Evolutionary conservation across 2,329 filamentous ascomycete genomes (phyloP).

Genomic region (Diaporthe aspalathi): DNA sequence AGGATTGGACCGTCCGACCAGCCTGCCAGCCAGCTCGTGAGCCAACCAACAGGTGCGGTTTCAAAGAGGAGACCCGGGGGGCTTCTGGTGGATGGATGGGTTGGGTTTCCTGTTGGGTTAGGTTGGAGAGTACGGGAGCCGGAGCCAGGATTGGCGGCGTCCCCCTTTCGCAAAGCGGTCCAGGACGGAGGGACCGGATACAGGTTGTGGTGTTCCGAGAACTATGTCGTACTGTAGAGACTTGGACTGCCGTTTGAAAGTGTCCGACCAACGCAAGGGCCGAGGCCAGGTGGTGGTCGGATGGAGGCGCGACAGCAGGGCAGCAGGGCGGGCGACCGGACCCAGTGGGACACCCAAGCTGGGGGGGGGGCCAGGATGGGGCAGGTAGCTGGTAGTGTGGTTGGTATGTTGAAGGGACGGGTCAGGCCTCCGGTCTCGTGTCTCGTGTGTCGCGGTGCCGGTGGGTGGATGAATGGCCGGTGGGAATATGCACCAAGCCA

Average conservation of each 20-base stretch:
- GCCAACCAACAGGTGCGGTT: slow-evolving; percentile 22
- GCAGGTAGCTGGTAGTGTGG: background rate
- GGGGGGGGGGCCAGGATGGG: background rate
- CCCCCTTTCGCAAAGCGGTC: slow-evolving; percentile 3
- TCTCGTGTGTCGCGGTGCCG: slow-evolving; percentile 6
- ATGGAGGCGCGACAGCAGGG: slow-evolving; percentile 21
- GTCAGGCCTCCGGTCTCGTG: slow-evolving; percentile 25
- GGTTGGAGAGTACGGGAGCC: slow-evolving; percentile 11
- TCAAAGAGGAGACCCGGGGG: slow-evolving; percentile 8
- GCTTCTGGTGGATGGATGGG: background rate
- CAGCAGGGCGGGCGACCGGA: background rate
- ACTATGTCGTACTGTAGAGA: background rate
- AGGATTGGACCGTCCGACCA: background rate
- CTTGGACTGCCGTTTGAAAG: slow-evolving; percentile 20
- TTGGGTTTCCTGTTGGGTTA: no score
- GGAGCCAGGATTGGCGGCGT: slow-evolving; percentile 18
- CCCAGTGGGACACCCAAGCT: background rate
- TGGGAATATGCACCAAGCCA: slow-evolving; percentile 7
- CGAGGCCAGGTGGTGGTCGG: slow-evolving; percentile 8
- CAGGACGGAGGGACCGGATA: slow-evolving; percentile 24
- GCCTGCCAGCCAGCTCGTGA: background rate
- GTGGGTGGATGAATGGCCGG: slow-evolving; percentile 2
- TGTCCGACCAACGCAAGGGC: slow-evolving; percentile 4
- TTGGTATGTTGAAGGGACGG: slow-evolving; percentile 13
- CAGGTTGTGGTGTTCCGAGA: slow-evolving; percentile 26